Evolutionary conservation across 495 filamentous ascomycete species (phyloP), one percentile per base, ranked within the genome.

Genomic region (Coniosporium apollinis): DNA sequence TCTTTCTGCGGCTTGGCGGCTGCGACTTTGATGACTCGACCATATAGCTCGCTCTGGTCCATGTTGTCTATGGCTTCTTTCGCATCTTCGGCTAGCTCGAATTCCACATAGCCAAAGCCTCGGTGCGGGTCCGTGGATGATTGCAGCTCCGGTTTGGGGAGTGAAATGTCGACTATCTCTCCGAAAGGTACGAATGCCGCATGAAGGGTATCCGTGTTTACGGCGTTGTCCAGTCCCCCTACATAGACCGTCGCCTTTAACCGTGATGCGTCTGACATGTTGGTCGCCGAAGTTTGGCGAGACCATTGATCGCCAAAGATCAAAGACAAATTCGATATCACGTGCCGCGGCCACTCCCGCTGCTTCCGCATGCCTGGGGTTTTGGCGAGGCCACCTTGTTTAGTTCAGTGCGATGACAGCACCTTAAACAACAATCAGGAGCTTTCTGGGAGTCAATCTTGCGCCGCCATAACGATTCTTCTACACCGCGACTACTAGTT

Each of bases 61-160:
- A 96, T 94, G 56, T 99, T 99, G 65, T 96, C 83, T 51, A 99
- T 93, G 24, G 89, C 89, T 56, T 94, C 89, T 41, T 75, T 77
- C 31, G 85, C 86, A 59, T 99, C 89, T 36, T 73, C 73, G 15
- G 73, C 66, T 22, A 80, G 62, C 48, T 94, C 84, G 54, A 82
- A 99, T 50, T 99, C 89, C 24, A 99, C 82, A 49, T 96, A 96
- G 42, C 85, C 91, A 57, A 94, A 99, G 0, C 89, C 89, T 33
- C 86, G 65, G 55, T 99, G 89, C 8, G 70, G 63, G 9, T 91
- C 83, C 21, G 62, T 73, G 11, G 52, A 55, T 10, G 60, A 70
- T 36, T 73, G 75, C 36, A 73, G 56, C 41, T 92, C 82, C 33
- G 89, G 78, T 51, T 82, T 83, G 20, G 89, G 89, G 16, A 97